Base-by-base conservation (phyloP, 2,329 filamentous ascomycete species). In the Davidsoniella virescens region DNA sequence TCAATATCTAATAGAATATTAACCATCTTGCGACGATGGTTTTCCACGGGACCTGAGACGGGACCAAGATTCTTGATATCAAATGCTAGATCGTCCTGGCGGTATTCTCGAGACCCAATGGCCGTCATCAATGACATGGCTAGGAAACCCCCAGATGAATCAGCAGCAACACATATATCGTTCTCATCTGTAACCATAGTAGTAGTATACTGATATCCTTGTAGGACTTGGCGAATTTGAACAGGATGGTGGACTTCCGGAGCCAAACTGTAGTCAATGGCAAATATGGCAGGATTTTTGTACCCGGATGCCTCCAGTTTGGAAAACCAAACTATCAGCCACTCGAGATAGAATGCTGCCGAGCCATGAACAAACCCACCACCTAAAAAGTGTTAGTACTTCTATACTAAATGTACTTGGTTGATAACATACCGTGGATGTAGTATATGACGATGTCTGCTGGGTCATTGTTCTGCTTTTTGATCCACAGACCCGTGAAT, bases 301-400 rank as follows among this genome's bases (percentile, higher is more conserved):
- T 82, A 90, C 1, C 82, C 82, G 16, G 70, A 67, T 47, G 73
- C 65, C 50, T 76, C 70, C 38, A 93, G 69, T 16, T 87, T 65
- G 41, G 71, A 69, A 10, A 84, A 67, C 80, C 82, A 87, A 7
- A 78, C 75, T 49, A 90, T 67, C 2, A 93, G 70, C 56, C 90
- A 92, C 59, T 93, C 87, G 36, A 88, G 73, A 62, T 93, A 93
- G 63, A 93, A 93, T 65, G 83, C 84, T 16, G 74, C 70, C 10
- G 83, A 87, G 2, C 86, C 87, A 80, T 93, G 84, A 5, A 78
- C 76, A 61, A 93, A 92, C 0, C 87, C 87, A 18, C 87, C 87
- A 14, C 83, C 79, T 83, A 52, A 4, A 38, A 40, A 37, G 29
- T 9, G 29, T 47, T 55, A 54, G 39, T 16, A 39, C 29, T 3